Percentiles rank a stretch among this genome's conserved stretches.
Conservation (phyloP, 129 eudicot genomes). For the Lactuca sativa region DNA sequence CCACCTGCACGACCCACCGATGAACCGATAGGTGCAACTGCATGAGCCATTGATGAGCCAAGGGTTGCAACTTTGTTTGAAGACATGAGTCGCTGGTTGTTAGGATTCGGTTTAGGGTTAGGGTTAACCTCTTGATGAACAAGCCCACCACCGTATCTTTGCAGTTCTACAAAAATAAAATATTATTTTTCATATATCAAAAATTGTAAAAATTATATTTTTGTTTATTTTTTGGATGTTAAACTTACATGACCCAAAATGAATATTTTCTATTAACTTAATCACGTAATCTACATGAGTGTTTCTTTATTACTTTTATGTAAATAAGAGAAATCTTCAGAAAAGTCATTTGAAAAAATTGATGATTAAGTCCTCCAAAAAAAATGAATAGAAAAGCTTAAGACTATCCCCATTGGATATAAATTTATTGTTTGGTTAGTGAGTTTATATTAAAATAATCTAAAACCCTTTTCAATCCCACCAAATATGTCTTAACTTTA, state of each 20-base stretch:
- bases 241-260: not conserved
- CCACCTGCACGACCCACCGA: conserved; percentile 53
- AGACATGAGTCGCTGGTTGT: conserved; percentile 37
- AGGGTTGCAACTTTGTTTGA: conserved; percentile 38
- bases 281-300: too few species aligned
- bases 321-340: too few species aligned
- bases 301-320: too few species aligned
- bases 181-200: conserved; percentile 2
- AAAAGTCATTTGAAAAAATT: too few species aligned
- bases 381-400: too few species aligned
- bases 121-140: conserved; percentile 36
- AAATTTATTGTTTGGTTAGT: too few species aligned
- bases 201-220: not conserved
- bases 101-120: conserved; percentile 27
- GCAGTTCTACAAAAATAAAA: conserved; percentile 57
- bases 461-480: too few species aligned
- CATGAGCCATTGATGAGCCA: conserved; percentile 29
- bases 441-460: too few species aligned
- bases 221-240: not conserved
- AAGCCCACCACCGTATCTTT: conserved; percentile 60
- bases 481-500: too few species aligned
- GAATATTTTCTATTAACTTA: too few species aligned
- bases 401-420: too few species aligned
- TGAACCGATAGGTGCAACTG: conserved; percentile 28
- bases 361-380: too few species aligned